Conservation (phyloP, 345 rosid species). For the Nasturtium officinale region DNA sequence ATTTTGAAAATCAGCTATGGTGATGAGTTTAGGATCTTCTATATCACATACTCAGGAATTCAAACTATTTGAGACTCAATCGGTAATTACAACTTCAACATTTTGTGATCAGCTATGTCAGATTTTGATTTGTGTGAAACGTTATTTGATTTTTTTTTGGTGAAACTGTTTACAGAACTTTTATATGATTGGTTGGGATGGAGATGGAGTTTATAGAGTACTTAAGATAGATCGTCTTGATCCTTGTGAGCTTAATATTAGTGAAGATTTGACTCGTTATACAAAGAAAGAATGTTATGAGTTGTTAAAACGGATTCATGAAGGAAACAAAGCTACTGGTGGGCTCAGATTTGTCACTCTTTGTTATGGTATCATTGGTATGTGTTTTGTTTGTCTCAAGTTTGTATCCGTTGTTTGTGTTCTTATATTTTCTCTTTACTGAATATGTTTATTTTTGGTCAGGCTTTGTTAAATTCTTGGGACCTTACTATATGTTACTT, state of each 20-base stretch:
- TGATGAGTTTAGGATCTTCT: neutral
- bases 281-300: slow-evolving; percentile 69
- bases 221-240: slow-evolving; percentile 52
- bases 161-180: slow-evolving; percentile 14
- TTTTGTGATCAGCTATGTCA: neutral
- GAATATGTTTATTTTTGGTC: slow-evolving; percentile 20
- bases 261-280: slow-evolving; percentile 70
- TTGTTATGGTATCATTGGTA: slow-evolving; percentile 90
- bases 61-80: slow-evolving; percentile 42
- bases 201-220: slow-evolving; percentile 30
- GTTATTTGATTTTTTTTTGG: neutral
- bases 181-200: slow-evolving; percentile 41
- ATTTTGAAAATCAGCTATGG: neutral
- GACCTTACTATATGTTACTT: slow-evolving; percentile 89
- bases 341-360: slow-evolving; percentile 79
- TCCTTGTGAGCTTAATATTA: slow-evolving; percentile 57
- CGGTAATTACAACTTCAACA: slow-evolving; percentile 17
- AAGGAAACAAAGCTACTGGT: slow-evolving; percentile 82
- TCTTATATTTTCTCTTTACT: neutral
- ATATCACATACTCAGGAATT: slow-evolving; percentile 17
- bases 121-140: neutral
- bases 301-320: slow-evolving; percentile 73
- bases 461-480: slow-evolving; percentile 86
- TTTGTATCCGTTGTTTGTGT: neutral
- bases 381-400: slow-evolving; percentile 32